Conservation (phyloP, 495 filamentous ascomycete species). For the Recurvomyces mirabilis region DNA sequence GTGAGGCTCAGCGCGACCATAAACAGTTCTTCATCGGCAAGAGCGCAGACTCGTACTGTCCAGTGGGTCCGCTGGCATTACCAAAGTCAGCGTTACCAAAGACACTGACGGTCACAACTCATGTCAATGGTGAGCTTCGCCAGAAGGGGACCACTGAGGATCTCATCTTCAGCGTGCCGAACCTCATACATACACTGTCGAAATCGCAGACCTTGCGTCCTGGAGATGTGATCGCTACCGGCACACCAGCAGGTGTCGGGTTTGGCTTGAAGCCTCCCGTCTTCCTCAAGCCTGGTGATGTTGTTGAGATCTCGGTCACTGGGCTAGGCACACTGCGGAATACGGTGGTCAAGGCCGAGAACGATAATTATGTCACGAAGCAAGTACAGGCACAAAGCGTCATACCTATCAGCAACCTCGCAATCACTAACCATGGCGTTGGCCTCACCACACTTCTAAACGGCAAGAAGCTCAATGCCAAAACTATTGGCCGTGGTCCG, state of each 20-base stretch:
- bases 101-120: slow-evolving; percentile 34
- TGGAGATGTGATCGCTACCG: slow-evolving; percentile 40
- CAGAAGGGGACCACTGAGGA: slow-evolving; percentile 36
- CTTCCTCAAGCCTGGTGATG: slow-evolving; percentile 38
- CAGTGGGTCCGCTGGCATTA: slow-evolving; percentile 44
- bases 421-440: slow-evolving; percentile 23
- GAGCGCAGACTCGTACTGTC: slow-evolving; percentile 42
- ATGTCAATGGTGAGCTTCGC: slow-evolving; percentile 36
- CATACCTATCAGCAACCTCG: slow-evolving; percentile 25
- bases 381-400: slow-evolving; percentile 17
- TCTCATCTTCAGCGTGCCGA: slow-evolving; percentile 37
- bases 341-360: slow-evolving; percentile 28
- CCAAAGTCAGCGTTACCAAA: slow-evolving; percentile 34
- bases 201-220: slow-evolving; percentile 35
- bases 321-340: slow-evolving; percentile 39
- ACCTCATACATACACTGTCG: slow-evolving; percentile 35
- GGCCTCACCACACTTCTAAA: slow-evolving; percentile 34
- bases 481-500: slow-evolving; percentile 23
- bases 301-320: slow-evolving; percentile 33
- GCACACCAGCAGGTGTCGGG: slow-evolving; percentile 44
- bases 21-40: slow-evolving; percentile 44
- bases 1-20: slow-evolving; percentile 45
- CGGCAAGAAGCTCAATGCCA: slow-evolving; percentile 34
- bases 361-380: slow-evolving; percentile 22
- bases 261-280: slow-evolving; percentile 38